Conservation (phyloP, 148 eudicot genomes). For the Rhododendron williamsianum region DNA sequence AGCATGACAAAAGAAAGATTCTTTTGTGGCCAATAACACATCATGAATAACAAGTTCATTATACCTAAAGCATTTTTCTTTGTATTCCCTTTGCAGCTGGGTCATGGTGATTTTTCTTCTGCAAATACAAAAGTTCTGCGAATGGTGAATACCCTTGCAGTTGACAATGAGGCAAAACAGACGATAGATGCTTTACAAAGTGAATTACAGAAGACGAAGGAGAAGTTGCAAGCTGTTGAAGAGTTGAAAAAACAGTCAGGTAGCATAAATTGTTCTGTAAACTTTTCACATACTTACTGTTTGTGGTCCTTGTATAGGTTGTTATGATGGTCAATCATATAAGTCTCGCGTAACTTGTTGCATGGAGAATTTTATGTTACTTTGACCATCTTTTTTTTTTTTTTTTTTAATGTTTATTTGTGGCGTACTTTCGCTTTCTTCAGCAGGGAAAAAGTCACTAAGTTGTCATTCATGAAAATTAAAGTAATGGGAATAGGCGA, state of each 20-base stretch:
- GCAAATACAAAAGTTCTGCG: conserved; percentile 90
- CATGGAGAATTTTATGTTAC: background rate
- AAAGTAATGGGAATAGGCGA: background rate
- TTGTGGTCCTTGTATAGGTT: conserved; percentile 1
- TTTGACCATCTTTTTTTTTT: background rate
- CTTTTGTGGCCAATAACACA: background rate
- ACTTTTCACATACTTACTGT: background rate
- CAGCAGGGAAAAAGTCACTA: background rate
- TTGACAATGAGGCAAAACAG: conserved; percentile 83
- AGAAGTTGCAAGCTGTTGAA: conserved; percentile 84
- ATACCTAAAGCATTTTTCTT: background rate
- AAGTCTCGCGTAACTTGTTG: background rate
- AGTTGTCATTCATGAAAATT: background rate
- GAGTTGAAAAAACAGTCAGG: conserved; percentile 94
- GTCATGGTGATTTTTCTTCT: conserved; percentile 94
- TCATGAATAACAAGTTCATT: background rate
- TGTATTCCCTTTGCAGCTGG: conserved; percentile 52
- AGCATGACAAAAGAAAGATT: background rate
- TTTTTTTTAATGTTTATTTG: background rate
- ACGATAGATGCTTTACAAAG: conserved; percentile 85
- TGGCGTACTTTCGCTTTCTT: background rate
- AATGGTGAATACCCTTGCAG: conserved; percentile 93
- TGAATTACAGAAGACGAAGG: conserved; percentile 86
- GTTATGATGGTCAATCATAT: too few species aligned
- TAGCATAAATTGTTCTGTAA: conserved; percentile 17